Evolutionary conservation across 495 filamentous ascomycete genomes (phyloP).

Genomic region (Astrocystis sublimbata): DNA sequence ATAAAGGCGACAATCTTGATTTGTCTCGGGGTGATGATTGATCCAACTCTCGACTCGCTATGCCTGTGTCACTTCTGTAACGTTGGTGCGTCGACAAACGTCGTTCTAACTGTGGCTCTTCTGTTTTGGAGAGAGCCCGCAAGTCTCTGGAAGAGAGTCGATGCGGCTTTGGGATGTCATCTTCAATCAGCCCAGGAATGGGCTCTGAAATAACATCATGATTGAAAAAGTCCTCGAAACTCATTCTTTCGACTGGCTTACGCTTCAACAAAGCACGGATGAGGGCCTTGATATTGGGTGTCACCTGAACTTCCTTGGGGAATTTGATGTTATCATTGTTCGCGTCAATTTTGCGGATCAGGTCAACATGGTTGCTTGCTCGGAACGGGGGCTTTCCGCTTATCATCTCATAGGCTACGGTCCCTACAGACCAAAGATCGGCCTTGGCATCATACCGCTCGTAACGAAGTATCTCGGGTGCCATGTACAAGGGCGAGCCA

Average conservation of each 20-base stretch:
- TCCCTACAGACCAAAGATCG: conserved; percentile 96
- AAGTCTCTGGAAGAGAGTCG: conserved; percentile 27
- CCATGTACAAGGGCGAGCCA: conserved; percentile 99
- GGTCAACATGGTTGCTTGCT: conserved; percentile 89
- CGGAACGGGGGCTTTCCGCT: conserved; percentile 87
- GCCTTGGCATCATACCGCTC: conserved; percentile 97
- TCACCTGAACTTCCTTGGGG: conserved; percentile 69
- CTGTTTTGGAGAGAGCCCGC: conserved; percentile 27
- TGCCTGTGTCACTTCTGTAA: conserved; percentile 34
- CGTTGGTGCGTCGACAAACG: conserved; percentile 31
- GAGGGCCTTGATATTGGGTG: conserved; percentile 74
- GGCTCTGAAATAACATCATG: conserved; percentile 70
- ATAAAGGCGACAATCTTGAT: conserved; percentile 40
- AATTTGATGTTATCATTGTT: conserved; percentile 82
- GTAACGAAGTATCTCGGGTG: conserved; percentile 94
- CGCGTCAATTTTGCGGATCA: conserved; percentile 87
- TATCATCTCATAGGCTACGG: conserved; percentile 93
- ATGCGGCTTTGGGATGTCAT: conserved; percentile 61
- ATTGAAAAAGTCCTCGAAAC: conserved; percentile 78
- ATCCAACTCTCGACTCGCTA: conserved; percentile 25
- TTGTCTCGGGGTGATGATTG: conserved; percentile 39
- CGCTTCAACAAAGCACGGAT: conserved; percentile 81
- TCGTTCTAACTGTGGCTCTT: conserved; percentile 30
- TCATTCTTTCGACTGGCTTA: conserved; percentile 78
- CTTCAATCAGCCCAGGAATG: conserved; percentile 80